A percentile compares a stretch with the other conserved stretches of the same genome.
These are phyloP conservation scores for Penicillium goetzii DNA, from an alignment of 495 filamentous ascomycete species.

Conservation along the genomic window DNA sequence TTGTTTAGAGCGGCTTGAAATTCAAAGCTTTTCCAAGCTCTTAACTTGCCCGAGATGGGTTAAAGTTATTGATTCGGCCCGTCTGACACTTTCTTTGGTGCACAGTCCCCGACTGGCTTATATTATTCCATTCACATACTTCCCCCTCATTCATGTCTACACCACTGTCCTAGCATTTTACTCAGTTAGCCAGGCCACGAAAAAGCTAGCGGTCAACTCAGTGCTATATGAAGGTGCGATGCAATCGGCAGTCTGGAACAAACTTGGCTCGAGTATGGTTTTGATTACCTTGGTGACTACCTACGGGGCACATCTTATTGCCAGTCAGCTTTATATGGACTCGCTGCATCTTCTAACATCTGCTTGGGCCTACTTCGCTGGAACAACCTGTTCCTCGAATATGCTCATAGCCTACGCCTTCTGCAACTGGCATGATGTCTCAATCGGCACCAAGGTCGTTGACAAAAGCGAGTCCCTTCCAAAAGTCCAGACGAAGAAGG, in stretches of 20 bases:
- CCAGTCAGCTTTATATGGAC: slow-evolving; percentile 94
- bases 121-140: slow-evolving; percentile 81
- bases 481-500: slow-evolving; percentile 78
- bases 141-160: slow-evolving; percentile 84
- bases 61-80: background rate
- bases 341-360: slow-evolving; percentile 99
- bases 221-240: slow-evolving; percentile 3
- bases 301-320: slow-evolving; percentile 93
- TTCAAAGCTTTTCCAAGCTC: background rate
- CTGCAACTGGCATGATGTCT: slow-evolving; percentile 99
- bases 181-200: slow-evolving; percentile 79
- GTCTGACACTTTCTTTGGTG: slow-evolving; percentile 15
- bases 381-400: slow-evolving; percentile 77
- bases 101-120: slow-evolving; percentile 63
- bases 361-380: slow-evolving; percentile 68
- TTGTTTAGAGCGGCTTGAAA: background rate
- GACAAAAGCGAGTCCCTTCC: slow-evolving; percentile 93
- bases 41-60: background rate
- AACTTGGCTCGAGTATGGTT: slow-evolving; percentile 62
- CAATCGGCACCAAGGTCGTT: slow-evolving; percentile 98
- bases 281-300: slow-evolving; percentile 87
- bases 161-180: slow-evolving; percentile 83
- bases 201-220: slow-evolving; percentile 51
- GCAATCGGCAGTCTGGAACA: background rate
- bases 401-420: slow-evolving; percentile 97